Evolutionary conservation across 768 basidiomycete species (phyloP).

Genomic region (Pleurotus cornucopiae): DNA sequence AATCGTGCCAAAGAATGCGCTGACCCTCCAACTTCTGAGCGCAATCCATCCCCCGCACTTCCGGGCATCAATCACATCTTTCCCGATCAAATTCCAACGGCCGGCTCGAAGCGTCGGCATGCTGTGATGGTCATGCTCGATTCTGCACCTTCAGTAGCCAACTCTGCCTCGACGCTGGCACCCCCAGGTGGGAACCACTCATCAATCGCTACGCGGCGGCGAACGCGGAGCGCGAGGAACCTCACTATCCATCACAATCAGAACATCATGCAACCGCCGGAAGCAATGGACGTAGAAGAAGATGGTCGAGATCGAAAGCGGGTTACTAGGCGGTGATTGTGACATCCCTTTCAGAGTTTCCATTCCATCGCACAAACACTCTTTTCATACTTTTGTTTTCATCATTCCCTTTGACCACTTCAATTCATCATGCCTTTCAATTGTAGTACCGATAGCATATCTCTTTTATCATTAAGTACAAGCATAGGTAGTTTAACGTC

Average conservation of each 20-base stretch:
- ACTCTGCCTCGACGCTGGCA: slow-evolving; percentile 27
- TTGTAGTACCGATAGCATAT: slow-evolving; percentile 1
- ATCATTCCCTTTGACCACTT: not conserved
- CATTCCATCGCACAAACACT: not conserved
- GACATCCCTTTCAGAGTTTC: not conserved
- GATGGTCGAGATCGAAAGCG: slow-evolving; percentile 74
- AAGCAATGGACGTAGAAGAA: slow-evolving; percentile 76
- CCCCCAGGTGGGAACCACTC: slow-evolving; percentile 13
- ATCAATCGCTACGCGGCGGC: slow-evolving; percentile 41
- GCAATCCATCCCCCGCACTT: not conserved
- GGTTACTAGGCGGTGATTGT: slow-evolving; percentile 53
- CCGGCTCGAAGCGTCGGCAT: slow-evolving; percentile 71
- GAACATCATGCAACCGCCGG: slow-evolving; percentile 30
- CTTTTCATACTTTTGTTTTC: too few species aligned
- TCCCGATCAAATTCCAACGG: slow-evolving; percentile 31
- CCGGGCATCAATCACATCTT: not conserved
- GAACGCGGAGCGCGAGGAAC: slow-evolving; percentile 45
- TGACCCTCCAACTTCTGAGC: not conserved
- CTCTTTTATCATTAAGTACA: not conserved
- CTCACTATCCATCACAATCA: slow-evolving; percentile 34
- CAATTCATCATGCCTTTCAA: not conserved
- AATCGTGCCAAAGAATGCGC: not conserved
- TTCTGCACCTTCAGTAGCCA: slow-evolving; percentile 36
- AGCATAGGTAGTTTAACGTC: not conserved
- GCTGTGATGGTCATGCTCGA: slow-evolving; percentile 79